Base-by-base conservation (phyloP, 2,329 filamentous ascomycete species). In the Xylaria sp. region DNA sequence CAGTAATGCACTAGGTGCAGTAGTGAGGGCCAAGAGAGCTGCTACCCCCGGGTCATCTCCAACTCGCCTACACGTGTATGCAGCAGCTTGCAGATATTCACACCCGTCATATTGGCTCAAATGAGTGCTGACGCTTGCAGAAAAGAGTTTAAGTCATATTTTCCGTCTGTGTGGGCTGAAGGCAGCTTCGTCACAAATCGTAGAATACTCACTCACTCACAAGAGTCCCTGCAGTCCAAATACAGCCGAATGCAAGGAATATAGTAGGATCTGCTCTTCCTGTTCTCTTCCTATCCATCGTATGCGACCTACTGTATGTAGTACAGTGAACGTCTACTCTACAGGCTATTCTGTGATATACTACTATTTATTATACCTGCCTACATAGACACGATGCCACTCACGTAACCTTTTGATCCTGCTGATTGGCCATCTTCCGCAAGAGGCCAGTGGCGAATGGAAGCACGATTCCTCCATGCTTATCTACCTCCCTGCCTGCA, bases 61-160 rank as follows among this genome's bases (percentile, higher is more conserved):
- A 56, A 60, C 52, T 53, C 33, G 51, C 38, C 38, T 50, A 52
- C 61, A 38, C 23, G 23, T 59, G 43, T 54, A 58, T 64, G 62
- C 59, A 62, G 25, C 45, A 52, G 58, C 42, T 52, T 58, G 49
- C 58, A 64, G 49, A 14, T 25, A 50, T 61, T 61, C 45, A 55
- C 61, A 61, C 38, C 33, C 50, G 50, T 61, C 49, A 56, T 50
- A 28, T 56, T 33, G 43, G 54, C 50, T 47, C 45, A 31, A 56
- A 59, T 17, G 50, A 56, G 28, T 59, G 54, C 47, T 53, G 60
- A 58, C 60, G 60, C 55, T 54, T 59, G 42, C 40, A 25, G 35
- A 58, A 53, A 58, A 53, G 17, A 54, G 62, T n/a, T n/a, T n/a
- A n/a, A n/a, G n/a, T n/a, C n/a, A n/a, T n/a, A n/a, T n/a, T n/a